phyloP scores from a whole-genome alignment of 177 flowering plant genomes.

The Vitis hybrid region DNA sequence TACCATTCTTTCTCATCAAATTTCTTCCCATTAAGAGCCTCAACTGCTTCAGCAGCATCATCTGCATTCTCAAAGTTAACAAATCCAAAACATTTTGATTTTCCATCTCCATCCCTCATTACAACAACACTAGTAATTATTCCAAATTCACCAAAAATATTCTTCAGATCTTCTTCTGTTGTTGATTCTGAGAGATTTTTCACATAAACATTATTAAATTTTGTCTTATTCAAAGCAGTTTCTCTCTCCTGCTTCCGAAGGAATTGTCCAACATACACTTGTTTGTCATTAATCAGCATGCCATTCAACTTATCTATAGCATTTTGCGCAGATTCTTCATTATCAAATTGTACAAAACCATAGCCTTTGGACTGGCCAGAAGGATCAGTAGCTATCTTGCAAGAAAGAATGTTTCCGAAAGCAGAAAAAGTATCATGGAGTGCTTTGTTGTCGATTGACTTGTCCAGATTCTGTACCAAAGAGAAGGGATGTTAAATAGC shows the following conservation, averaged over 20 bases:
- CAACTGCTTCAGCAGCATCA: conserved; percentile 89
- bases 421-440: conserved; percentile 78
- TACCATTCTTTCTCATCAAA: conserved; percentile 83
- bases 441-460: conserved; percentile 77
- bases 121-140: conserved; percentile 67
- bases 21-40: conserved; percentile 68
- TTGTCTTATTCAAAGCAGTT: conserved; percentile 28
- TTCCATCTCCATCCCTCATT: conserved; percentile 88
- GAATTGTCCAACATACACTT: conserved; percentile 83
- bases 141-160: conserved; percentile 71
- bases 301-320: conserved; percentile 89
- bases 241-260: conserved; percentile 88
- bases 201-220: conserved; percentile 76
- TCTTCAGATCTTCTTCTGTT: conserved; percentile 69
- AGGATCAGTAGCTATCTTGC: conserved; percentile 75
- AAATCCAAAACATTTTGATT: conserved; percentile 91
- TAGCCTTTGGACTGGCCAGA: conserved; percentile 84
- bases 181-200: conserved; percentile 72
- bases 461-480: conserved; percentile 73
- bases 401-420: conserved; percentile 80
- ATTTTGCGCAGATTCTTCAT: conserved; percentile 71
- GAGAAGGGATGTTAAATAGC: not conserved
- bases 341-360: conserved; percentile 88
- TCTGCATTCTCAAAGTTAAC: conserved; percentile 84
- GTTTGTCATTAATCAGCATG: conserved; percentile 81